Conservation (phyloP, 176 grass and related monocot genomes). For the Pontederia crassipes region DNA sequence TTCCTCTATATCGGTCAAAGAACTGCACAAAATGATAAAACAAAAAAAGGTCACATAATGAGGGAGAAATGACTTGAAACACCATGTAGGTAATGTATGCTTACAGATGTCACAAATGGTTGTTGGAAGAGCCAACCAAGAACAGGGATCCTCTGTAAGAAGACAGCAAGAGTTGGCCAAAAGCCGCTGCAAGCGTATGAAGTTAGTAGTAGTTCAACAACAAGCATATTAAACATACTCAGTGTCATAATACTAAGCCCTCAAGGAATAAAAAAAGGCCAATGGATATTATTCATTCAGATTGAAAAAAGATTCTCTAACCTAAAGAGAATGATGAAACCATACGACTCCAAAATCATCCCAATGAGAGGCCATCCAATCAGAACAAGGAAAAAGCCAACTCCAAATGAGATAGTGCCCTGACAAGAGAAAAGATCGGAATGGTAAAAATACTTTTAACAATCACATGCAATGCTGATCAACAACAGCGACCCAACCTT, state of each 20-base stretch:
- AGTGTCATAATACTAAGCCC: too few species aligned
- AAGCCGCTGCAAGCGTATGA: conserved; percentile 49
- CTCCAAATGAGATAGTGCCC: conserved; percentile 95
- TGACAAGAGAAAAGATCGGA: conserved; percentile 29
- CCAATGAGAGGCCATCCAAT: conserved; percentile 88
- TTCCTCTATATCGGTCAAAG: conserved; percentile 76
- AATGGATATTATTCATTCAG: not conserved
- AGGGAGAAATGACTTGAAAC: not conserved
- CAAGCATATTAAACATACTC: too few species aligned
- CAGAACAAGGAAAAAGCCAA: conserved; percentile 77
- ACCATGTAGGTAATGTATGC: conserved; percentile 1
- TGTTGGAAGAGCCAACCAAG: conserved; percentile 77
- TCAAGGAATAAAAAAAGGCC: too few species aligned
- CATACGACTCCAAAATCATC: conserved; percentile 97
- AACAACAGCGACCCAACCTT: conserved; percentile 38
- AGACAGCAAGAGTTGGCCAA: conserved; percentile 71
- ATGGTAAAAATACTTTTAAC: not conserved
- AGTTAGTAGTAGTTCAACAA: conserved; percentile 6
- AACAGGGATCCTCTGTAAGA: conserved; percentile 55
- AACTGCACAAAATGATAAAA: conserved; percentile 41
- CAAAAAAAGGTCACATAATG: conserved; percentile 4
- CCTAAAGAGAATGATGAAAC: conserved; percentile 95
- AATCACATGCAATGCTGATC: conserved; percentile 1
- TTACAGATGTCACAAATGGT: conserved; percentile 69
- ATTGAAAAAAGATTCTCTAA: conserved; percentile 6